These are phyloP conservation scores for Petrea volubilis DNA, from an alignment of 257 asterid genomes.

Conservation along the genomic window DNA sequence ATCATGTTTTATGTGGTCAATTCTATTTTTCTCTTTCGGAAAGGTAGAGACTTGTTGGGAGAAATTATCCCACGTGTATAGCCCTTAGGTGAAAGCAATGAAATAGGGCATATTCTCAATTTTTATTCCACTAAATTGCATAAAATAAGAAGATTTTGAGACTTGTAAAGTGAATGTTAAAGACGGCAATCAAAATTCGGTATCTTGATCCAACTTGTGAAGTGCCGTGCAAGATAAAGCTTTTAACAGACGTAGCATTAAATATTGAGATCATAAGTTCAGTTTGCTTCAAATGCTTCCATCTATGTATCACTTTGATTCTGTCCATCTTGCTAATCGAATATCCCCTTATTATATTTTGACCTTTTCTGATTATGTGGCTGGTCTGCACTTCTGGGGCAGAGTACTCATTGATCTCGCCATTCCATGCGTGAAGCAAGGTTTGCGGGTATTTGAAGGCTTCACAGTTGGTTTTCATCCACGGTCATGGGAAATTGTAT, in stretches of 20 bases:
- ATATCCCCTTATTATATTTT: neutral
- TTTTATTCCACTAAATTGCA: constrained; percentile 1
- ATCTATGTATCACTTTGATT: neutral
- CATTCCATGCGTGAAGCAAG: constrained; percentile 80
- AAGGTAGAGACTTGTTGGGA: neutral
- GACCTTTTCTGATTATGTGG: constrained; percentile 14
- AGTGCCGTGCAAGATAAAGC: constrained; percentile 12
- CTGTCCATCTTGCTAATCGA: neutral
- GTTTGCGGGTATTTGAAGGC: constrained; percentile 87
- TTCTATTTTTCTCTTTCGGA: neutral
- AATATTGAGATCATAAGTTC: constrained; percentile 4
- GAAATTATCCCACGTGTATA: neutral
- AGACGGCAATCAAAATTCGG: neutral
- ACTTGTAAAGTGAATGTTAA: neutral
- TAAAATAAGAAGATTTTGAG: neutral
- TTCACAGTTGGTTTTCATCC: constrained; percentile 97
- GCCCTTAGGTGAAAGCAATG: neutral
- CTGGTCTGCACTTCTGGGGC: constrained; percentile 33
- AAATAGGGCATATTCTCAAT: neutral
- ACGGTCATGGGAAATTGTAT: constrained; percentile 90
- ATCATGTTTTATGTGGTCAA: neutral
- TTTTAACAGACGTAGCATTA: neutral
- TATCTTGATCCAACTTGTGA: constrained; percentile 5
- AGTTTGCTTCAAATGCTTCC: neutral
- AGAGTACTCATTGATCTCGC: constrained; percentile 89